Conservation (phyloP, 2,329 filamentous ascomycete genomes). For the Cordyceps cateniannulata region DNA sequence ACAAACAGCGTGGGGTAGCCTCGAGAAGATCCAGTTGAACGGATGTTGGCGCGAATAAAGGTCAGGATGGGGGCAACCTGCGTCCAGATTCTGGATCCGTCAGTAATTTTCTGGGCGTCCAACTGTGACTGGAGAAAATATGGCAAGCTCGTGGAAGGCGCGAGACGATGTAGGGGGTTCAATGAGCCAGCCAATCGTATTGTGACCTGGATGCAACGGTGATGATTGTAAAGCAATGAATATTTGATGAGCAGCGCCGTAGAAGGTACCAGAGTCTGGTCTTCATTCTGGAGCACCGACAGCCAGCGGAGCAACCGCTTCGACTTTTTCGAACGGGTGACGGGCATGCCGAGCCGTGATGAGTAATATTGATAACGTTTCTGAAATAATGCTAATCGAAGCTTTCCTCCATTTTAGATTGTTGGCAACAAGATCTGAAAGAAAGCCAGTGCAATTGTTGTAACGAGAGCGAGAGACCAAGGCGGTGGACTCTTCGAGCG, state of each 20-base stretch:
- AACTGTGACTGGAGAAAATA: constrained; percentile 21
- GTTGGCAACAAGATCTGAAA: not conserved
- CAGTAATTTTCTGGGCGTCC: constrained; percentile 25
- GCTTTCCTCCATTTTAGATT: constrained; percentile 11
- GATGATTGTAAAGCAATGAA: constrained; percentile 25
- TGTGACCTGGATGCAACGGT: constrained; percentile 23
- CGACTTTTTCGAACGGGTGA: constrained; percentile 23
- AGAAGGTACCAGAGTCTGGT: constrained; percentile 29
- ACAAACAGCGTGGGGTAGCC: constrained; percentile 33
- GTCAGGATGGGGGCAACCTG: constrained; percentile 28
- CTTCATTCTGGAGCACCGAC: constrained; percentile 29
- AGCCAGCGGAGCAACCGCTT: constrained; percentile 31
- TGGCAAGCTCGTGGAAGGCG: constrained; percentile 18
- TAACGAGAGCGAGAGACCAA: not conserved
- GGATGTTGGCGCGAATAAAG: constrained; percentile 25
- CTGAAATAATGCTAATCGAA: constrained; percentile 14
- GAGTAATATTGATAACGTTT: constrained; percentile 11
- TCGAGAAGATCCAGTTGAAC: constrained; percentile 15
- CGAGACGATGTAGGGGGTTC: constrained; percentile 17
- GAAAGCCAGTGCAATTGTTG: constrained; percentile 1
- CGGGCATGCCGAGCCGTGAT: constrained; percentile 18
- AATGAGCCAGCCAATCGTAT: constrained; percentile 24
- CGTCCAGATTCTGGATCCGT: constrained; percentile 22
- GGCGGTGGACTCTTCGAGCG: not conserved
- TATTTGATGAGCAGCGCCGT: constrained; percentile 24